Base-by-base conservation (phyloP, 768 basidiomycete species). In the Cantharellus cinnabarinus region DNA sequence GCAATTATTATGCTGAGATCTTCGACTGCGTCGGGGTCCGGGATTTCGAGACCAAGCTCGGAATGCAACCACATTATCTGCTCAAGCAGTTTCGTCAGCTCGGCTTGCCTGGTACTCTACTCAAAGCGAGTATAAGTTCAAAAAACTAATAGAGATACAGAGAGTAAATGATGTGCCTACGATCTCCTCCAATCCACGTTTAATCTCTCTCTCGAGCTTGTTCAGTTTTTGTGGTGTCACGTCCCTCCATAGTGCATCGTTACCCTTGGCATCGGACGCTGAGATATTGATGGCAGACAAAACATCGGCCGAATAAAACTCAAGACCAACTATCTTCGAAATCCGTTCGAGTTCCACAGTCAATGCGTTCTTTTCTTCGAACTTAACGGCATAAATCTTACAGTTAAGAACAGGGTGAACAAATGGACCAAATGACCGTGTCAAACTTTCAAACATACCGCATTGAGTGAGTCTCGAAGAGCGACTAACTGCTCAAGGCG, bases 141-240 rank as follows among this genome's bases (percentile, higher is more conserved):
- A 58, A 56, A 50, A 50, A 7, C 20, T 10, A 10, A 10, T 5
- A 15, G 35, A 44, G 44, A 56, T 35, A 51, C 53, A 42, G 7
- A 37, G 44, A 57, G 4, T 10, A 52, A 57, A 58, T 48, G 61
- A 39, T 15, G 44, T 29, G 74, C 85, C 66, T 64, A 89, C 85
- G 58, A 89, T 76, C 77, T 93, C 89, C n/a, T 78, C 77, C 69
- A 89, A 89, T 5, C 86, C 88, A 58, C 83, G 75, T 5, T 85
- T 81, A 15, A 90, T 76, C 65, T 91, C 88, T 67, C 85, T 83
- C 73, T 91, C 87, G 3, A 93, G 72, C 64, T 74, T 82, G 52
- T 79, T 75, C 66, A 93, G 87, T 7, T 85, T 77, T 63, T 90
- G 88, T 0, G 84, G 82, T 5, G 81, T 82, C 14, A 90, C 85